These are phyloP conservation scores for Amylocarpus encephaloides DNA, from an alignment of 2,329 filamentous ascomycete species.

Conservation along the genomic window DNA sequence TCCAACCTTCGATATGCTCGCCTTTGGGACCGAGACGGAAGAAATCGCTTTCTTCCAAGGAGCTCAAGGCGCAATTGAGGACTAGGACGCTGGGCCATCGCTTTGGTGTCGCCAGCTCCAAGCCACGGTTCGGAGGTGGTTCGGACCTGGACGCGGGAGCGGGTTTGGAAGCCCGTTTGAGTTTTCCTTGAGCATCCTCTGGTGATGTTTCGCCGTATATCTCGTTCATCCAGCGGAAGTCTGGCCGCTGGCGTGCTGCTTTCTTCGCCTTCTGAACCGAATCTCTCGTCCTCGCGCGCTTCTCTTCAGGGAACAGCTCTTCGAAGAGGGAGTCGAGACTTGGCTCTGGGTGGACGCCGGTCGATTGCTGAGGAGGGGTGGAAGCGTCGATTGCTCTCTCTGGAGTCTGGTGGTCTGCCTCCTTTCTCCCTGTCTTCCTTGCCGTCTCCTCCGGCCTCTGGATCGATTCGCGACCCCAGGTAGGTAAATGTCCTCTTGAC, in stretches of 20 bases:
- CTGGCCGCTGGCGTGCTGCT: slow-evolving; percentile 23
- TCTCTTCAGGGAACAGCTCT: slow-evolving; percentile 50
- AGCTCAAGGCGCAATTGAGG: slow-evolving; percentile 51
- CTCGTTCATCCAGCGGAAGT: slow-evolving; percentile 22
- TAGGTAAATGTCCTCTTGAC: not conserved
- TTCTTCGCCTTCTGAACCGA: slow-evolving; percentile 2
- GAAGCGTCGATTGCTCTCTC: too few relatives aligned
- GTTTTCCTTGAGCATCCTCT: too few relatives aligned
- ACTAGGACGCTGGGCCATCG: slow-evolving; percentile 38
- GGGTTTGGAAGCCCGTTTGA: too few relatives aligned
- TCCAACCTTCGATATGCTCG: slow-evolving; percentile 62
- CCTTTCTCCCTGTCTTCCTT: too few relatives aligned
- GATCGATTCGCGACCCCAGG: too few relatives aligned
- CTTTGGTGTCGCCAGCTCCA: not conserved
- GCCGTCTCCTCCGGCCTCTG: too few relatives aligned
- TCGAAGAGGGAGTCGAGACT: slow-evolving; percentile 33
- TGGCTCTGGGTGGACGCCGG: not conserved
- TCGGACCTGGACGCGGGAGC: too few relatives aligned
- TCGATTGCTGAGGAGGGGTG: not conserved
- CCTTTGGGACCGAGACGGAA: slow-evolving; percentile 57
- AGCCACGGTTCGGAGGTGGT: not conserved
- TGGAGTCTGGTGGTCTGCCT: too few relatives aligned
- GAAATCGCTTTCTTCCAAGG: slow-evolving; percentile 64
- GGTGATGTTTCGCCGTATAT: not conserved
- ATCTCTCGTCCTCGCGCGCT: slow-evolving; percentile 18